These are phyloP conservation scores for Phyllosticta ampelicida DNA, from an alignment of 2,329 filamentous ascomycete species.

Conservation along the genomic window DNA sequence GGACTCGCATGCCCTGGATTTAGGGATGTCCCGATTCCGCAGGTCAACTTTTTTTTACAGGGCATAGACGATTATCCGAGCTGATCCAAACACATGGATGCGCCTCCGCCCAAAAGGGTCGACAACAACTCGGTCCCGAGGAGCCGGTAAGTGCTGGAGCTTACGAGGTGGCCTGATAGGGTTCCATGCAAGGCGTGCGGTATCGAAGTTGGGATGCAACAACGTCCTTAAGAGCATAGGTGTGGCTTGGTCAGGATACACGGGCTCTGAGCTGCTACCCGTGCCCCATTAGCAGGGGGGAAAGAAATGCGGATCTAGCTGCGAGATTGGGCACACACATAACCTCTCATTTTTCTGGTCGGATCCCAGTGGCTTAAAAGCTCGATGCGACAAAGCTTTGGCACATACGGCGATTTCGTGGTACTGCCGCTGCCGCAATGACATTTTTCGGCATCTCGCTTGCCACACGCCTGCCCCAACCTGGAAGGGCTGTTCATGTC, in stretches of 20 bases:
- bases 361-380: neutral
- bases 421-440: neutral
- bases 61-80: slow-evolving; percentile 6
- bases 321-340: neutral
- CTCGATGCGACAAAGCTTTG: neutral
- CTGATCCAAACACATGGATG: slow-evolving; percentile 10
- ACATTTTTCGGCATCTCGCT: neutral
- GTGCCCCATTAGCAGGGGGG: neutral
- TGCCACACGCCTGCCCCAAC: neutral
- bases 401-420: neutral
- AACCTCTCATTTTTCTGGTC: neutral
- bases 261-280: neutral
- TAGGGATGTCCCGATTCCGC: slow-evolving; percentile 7
- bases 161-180: slow-evolving; percentile 10
- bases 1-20: slow-evolving; percentile 4
- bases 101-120: slow-evolving; percentile 5
- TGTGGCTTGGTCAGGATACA: slow-evolving; percentile 8
- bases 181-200: slow-evolving; percentile 3
- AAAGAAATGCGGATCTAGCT: neutral
- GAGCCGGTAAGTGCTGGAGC: slow-evolving; percentile 5
- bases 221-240: slow-evolving; percentile 3
- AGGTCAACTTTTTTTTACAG: neutral
- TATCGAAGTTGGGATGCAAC: slow-evolving; percentile 3
- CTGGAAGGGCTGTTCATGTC: neutral
- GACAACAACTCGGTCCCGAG: slow-evolving; percentile 7